Evolutionary conservation across 2,329 filamentous ascomycete species (phyloP).

Genomic region (Aspergillus sp.): DNA sequence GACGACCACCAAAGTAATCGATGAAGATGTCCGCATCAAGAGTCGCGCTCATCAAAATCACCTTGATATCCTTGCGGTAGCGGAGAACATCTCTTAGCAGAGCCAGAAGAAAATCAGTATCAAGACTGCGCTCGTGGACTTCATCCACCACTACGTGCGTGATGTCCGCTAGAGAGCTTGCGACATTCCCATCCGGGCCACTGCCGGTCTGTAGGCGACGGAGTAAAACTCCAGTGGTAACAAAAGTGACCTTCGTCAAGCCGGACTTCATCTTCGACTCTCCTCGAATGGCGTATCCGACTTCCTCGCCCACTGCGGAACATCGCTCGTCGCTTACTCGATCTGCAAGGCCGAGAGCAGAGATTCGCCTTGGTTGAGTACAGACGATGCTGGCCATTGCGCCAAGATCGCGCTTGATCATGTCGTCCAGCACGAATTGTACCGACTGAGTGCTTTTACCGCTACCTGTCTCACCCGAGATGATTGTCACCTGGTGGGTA

Average conservation of each 20-base stretch:
- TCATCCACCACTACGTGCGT: slow-evolving; percentile 95
- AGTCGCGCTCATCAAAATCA: slow-evolving; percentile 94
- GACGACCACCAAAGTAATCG: slow-evolving; percentile 66
- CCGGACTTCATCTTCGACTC: slow-evolving; percentile 65
- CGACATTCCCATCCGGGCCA: slow-evolving; percentile 67
- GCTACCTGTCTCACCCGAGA: slow-evolving; percentile 92
- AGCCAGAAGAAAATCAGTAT: slow-evolving; percentile 88
- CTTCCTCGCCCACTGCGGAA: slow-evolving; percentile 68
- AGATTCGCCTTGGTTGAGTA: slow-evolving; percentile 90
- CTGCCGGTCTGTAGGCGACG: slow-evolving; percentile 85
- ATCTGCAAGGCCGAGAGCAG: slow-evolving; percentile 85
- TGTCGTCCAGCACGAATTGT: slow-evolving; percentile 87
- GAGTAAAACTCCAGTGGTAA: slow-evolving; percentile 88
- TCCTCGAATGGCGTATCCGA: slow-evolving; percentile 85
- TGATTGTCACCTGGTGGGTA: slow-evolving; percentile 80
- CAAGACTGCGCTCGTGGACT: slow-evolving; percentile 88
- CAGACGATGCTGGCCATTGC: slow-evolving; percentile 81
- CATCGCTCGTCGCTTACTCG: slow-evolving; percentile 89
- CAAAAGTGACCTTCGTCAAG: slow-evolving; percentile 83
- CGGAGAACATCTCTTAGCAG: slow-evolving; percentile 74
- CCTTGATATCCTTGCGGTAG: slow-evolving; percentile 66
- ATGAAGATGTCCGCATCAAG: slow-evolving; percentile 80
- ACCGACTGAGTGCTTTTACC: slow-evolving; percentile 96
- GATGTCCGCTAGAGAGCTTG: slow-evolving; percentile 74
- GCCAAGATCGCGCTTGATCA: slow-evolving; percentile 68